Evolutionary conservation across 192 early-diverging fungal genomes (phyloP).

Genomic region (Lobulomyces angularis): DNA sequence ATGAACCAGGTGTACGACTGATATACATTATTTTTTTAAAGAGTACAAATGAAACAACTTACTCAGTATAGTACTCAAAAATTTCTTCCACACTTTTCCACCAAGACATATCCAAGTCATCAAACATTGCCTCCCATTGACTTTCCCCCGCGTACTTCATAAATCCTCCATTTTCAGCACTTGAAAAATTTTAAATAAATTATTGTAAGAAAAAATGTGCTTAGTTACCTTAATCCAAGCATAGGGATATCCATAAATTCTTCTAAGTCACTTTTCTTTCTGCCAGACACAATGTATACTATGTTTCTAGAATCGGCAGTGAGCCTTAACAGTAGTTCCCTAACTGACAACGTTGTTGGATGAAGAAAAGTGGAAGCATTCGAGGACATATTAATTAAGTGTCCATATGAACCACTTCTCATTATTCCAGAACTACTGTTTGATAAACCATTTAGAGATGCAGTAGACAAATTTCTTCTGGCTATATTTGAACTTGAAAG

Average conservation of each 20-base stretch:
- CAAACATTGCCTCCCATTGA: constrained; percentile 49
- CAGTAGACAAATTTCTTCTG: too few relatives aligned
- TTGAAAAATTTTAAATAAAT: constrained; percentile 11
- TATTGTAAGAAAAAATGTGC: background rate
- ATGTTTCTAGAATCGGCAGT: constrained; percentile 22
- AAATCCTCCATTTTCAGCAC: constrained; percentile 68
- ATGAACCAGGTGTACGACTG: constrained; percentile 62
- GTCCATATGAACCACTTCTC: too few relatives aligned
- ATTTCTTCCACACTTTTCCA: constrained; percentile 59
- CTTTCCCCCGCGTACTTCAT: constrained; percentile 39
- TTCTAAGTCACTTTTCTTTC: constrained; percentile 18
- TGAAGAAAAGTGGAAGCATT: too few relatives aligned
- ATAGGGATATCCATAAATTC: constrained; percentile 23
- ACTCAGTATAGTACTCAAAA: constrained; percentile 70
- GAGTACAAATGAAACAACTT: constrained; percentile 8
- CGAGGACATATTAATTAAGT: too few relatives aligned
- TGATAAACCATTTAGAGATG: too few relatives aligned
- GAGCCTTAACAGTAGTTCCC: constrained; percentile 9
- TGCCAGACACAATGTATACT: constrained; percentile 35
- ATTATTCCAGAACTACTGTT: too few relatives aligned
- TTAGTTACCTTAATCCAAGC: constrained; percentile 26
- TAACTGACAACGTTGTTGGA: too few relatives aligned
- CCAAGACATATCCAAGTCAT: constrained; percentile 50
- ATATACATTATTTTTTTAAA: background rate
- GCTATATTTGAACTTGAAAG: too few relatives aligned